phyloP scores from a whole-genome alignment of 164 flowering plant species.

The Vitis riparia region DNA sequence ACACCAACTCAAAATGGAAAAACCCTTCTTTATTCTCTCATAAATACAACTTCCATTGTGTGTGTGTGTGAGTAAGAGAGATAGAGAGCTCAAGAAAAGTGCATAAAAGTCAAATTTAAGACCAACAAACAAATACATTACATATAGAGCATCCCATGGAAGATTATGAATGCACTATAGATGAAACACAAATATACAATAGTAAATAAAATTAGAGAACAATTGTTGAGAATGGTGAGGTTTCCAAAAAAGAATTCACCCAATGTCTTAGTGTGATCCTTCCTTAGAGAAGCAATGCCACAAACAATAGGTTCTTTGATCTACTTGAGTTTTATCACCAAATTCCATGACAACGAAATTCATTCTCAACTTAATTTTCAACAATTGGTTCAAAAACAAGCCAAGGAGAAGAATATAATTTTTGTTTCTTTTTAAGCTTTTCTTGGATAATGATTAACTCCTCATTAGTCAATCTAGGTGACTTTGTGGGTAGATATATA shows the following conservation, averaged over 20 bases:
- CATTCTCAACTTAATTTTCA: background rate
- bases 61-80: too few relatives aligned
- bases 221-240: background rate
- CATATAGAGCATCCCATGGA: too few relatives aligned
- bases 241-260: constrained; percentile 36
- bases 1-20: too few relatives aligned
- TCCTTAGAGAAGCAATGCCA: constrained; percentile 80
- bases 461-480: background rate
- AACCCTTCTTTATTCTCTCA: too few relatives aligned
- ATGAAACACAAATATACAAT: too few relatives aligned
- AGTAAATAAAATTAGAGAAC: background rate
- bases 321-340: constrained; percentile 37
- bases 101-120: background rate
- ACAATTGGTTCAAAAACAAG: background rate
- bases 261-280: constrained; percentile 78
- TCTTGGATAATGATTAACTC: background rate
- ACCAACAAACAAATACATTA: too few relatives aligned
- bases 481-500: constrained; percentile 23
- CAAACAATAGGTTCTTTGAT: constrained; percentile 79
- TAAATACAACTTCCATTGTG: background rate
- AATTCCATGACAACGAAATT: background rate
- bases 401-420: background rate
- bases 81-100: too few relatives aligned
- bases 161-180: too few relatives aligned
- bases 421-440: background rate